A percentile compares a stretch with the other conserved stretches of the same genome.
Evolutionary conservation across 305 asterid species (phyloP).

Genomic region (Rubia peregrina): DNA sequence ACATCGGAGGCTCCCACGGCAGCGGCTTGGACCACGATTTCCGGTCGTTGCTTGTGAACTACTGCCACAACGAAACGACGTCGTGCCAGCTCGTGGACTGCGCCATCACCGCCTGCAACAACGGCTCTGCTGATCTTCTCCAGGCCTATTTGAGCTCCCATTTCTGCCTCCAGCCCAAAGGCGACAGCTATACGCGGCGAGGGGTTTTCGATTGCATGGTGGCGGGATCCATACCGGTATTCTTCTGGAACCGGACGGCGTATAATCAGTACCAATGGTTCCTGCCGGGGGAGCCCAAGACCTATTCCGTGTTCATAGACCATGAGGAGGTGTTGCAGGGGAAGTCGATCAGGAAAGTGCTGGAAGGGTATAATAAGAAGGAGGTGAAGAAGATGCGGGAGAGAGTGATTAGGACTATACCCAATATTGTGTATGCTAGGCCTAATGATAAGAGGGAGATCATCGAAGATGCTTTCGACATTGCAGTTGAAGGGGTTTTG

Average conservation of each 20-base stretch:
- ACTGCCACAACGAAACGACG: conserved; percentile 44
- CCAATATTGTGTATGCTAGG: conserved; percentile 34
- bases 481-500: conserved; percentile 46
- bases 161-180: conserved; percentile 76
- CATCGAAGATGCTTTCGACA: conserved; percentile 43
- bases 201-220: conserved; percentile 82
- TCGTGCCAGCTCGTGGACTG: conserved; percentile 60
- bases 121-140: conserved; percentile 47
- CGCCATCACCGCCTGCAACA: conserved; percentile 49
- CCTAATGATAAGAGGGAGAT: conserved; percentile 19
- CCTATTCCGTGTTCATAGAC: conserved; percentile 66
- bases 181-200: conserved; percentile 57
- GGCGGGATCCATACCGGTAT: conserved; percentile 79
- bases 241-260: conserved; percentile 63
- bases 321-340: conserved; percentile 44
- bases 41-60: conserved; percentile 34
- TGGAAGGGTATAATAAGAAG: conserved; percentile 40
- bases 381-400: conserved; percentile 46
- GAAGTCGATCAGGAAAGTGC: conserved; percentile 34
- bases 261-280: conserved; percentile 62
- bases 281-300: conserved; percentile 52
- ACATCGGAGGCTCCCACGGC: conserved; percentile 43
- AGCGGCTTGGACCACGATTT: conserved; percentile 40
- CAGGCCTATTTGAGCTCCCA: conserved; percentile 50
- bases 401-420: conserved; percentile 37